phyloP scores from a whole-genome alignment of 179 eudicot genomes.

The Corrigiola litoralis region DNA sequence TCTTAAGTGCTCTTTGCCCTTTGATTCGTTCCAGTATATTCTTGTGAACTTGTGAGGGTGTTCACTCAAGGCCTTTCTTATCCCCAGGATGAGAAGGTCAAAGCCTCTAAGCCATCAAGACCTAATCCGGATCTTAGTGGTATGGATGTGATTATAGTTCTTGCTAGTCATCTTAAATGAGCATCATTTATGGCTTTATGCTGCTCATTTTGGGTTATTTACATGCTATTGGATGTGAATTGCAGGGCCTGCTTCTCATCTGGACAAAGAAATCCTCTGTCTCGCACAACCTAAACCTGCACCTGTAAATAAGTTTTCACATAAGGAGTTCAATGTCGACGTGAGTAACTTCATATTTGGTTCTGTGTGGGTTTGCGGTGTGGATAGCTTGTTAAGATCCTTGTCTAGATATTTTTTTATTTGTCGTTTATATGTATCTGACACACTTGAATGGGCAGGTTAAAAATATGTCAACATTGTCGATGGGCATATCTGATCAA shows the following conservation, averaged over 20 bases:
- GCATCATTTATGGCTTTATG: not conserved
- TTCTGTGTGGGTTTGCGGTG: too few species aligned
- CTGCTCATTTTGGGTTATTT: not conserved
- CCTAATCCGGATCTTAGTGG: slow-evolving; percentile 33
- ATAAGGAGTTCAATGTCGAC: not conserved
- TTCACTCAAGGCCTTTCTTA: slow-evolving; percentile 1
- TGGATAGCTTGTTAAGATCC: too few species aligned
- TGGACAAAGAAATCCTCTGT: not conserved
- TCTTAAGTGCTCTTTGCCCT: not conserved
- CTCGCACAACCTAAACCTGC: too few species aligned
- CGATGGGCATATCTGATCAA: slow-evolving; percentile 29
- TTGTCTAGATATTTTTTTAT: not conserved
- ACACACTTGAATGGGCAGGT: slow-evolving; percentile 24
- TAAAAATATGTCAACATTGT: slow-evolving; percentile 17
- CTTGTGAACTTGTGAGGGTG: not conserved
- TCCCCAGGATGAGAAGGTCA: slow-evolving; percentile 13
- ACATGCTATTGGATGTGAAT: not conserved
- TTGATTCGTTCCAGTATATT: not conserved
- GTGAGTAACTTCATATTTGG: too few species aligned
- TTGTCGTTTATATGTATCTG: not conserved
- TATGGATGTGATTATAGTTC: slow-evolving; percentile 7
- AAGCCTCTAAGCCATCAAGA: slow-evolving; percentile 14
- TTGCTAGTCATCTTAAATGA: not conserved
- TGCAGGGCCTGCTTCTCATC: slow-evolving; percentile 7
- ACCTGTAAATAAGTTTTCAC: not conserved